phyloP scores from a whole-genome alignment of 2,329 filamentous ascomycete species.

The Gliomastix tumulicola region DNA sequence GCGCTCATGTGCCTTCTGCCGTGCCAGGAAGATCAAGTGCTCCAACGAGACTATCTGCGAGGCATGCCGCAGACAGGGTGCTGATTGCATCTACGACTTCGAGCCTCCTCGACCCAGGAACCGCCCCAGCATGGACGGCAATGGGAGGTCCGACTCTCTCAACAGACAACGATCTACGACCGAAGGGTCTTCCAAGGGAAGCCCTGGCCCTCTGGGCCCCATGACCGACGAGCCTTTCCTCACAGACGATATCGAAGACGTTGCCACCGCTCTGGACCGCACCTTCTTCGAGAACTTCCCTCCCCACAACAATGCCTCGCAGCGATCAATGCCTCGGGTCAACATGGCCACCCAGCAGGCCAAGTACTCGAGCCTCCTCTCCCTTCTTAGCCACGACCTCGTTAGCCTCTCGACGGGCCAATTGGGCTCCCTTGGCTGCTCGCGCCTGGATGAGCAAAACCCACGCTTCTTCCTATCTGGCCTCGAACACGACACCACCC shows the following conservation, averaged over 20 bases:
- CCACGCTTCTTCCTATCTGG: conserved; percentile 17
- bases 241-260: conserved; percentile 12
- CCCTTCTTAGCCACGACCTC: conserved; percentile 19
- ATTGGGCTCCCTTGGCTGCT: conserved; percentile 20
- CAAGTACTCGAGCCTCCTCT: conserved; percentile 16
- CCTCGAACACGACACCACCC: conserved; percentile 15
- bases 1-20: conserved; percentile 26
- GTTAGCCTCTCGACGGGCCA: conserved; percentile 18
- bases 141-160: conserved; percentile 8
- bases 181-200: conserved; percentile 13
- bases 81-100: conserved; percentile 29
- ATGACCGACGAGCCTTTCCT: conserved; percentile 11
- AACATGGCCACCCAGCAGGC: conserved; percentile 4
- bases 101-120: conserved; percentile 20
- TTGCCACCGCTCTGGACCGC: conserved; percentile 19
- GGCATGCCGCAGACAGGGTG: conserved; percentile 24
- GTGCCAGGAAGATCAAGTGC: conserved; percentile 29
- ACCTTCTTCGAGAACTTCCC: conserved; percentile 19
- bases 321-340: background rate
- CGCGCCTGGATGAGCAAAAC: conserved; percentile 15
- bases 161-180: conserved; percentile 16
- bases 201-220: conserved; percentile 9
- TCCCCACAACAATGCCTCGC: conserved; percentile 3
- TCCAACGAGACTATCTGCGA: conserved; percentile 28
- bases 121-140: conserved; percentile 17